Evolutionary conservation across 495 filamentous ascomycete genomes (phyloP).

Genomic region (Cercophora samala): DNA sequence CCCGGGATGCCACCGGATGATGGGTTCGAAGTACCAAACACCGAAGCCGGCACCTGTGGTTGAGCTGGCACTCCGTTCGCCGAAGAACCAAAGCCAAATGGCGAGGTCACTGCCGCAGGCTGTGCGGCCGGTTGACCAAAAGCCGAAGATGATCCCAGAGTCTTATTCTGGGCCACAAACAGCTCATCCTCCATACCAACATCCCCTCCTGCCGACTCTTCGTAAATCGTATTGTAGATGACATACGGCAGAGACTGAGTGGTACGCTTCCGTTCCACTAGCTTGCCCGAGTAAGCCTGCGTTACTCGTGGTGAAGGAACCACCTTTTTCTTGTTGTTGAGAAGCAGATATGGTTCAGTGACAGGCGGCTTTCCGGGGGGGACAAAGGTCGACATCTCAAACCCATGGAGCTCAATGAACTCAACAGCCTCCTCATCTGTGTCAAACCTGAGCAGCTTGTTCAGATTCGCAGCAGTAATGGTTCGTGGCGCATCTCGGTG

Average conservation of each 20-base stretch:
- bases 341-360: slow-evolving; percentile 50
- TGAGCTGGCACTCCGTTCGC: background rate
- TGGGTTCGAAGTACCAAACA: background rate
- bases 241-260: slow-evolving; percentile 39
- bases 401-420: slow-evolving; percentile 66
- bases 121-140: background rate
- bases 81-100: background rate
- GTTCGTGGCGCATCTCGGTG: slow-evolving; percentile 68
- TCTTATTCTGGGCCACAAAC: slow-evolving; percentile 30
- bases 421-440: slow-evolving; percentile 62
- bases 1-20: background rate
- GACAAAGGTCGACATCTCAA: slow-evolving; percentile 51
- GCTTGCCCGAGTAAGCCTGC: slow-evolving; percentile 41
- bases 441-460: slow-evolving; percentile 68
- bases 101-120: background rate
- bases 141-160: background rate
- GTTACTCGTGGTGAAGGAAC: slow-evolving; percentile 40
- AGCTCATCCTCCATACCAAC: slow-evolving; percentile 21
- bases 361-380: slow-evolving; percentile 37
- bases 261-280: slow-evolving; percentile 51
- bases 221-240: slow-evolving; percentile 47
- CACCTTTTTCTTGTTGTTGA: slow-evolving; percentile 32
- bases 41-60: background rate
- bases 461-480: slow-evolving; percentile 66
- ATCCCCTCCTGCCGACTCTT: slow-evolving; percentile 17